Percentiles rank a stretch among this genome's conserved stretches.
Evolutionary conservation across 2,329 filamentous ascomycete species (phyloP).

Genomic region (Aschersonia sp.): DNA sequence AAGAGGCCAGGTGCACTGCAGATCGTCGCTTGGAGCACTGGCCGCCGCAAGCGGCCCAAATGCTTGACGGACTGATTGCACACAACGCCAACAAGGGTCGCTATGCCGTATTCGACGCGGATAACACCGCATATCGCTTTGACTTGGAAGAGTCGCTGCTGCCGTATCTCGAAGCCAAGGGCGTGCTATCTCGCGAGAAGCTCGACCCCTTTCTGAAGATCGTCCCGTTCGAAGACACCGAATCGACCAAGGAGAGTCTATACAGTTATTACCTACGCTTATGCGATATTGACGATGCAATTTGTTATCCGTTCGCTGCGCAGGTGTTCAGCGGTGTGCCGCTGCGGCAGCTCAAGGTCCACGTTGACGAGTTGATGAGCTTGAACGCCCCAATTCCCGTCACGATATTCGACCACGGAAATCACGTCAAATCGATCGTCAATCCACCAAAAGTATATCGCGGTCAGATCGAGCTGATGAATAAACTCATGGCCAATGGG

Average conservation of each 20-base stretch:
- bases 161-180: conserved; percentile 25
- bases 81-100: conserved; percentile 20
- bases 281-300: conserved; percentile 23
- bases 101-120: conserved; percentile 29
- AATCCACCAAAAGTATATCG: conserved; percentile 20
- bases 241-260: conserved; percentile 21
- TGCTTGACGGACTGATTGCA: conserved; percentile 21
- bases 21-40: conserved; percentile 13
- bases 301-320: conserved; percentile 28
- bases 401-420: conserved; percentile 20
- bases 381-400: conserved; percentile 20
- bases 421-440: conserved; percentile 13
- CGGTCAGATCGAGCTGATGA: conserved; percentile 27
- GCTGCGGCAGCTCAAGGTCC: conserved; percentile 28
- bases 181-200: conserved; percentile 23
- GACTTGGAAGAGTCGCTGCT: conserved; percentile 28
- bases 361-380: conserved; percentile 31
- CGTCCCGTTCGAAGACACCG: conserved; percentile 25
- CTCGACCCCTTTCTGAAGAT: conserved; percentile 24
- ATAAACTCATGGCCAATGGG: conserved; percentile 24
- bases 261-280: conserved; percentile 30
- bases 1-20: not conserved
- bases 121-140: conserved; percentile 27
- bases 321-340: conserved; percentile 26
- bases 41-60: conserved; percentile 18